A percentile compares a stretch with the other conserved stretches of the same genome.
Evolutionary conservation across 805 yeast species (phyloP).

Genomic region (Pichia paraexigua): DNA sequence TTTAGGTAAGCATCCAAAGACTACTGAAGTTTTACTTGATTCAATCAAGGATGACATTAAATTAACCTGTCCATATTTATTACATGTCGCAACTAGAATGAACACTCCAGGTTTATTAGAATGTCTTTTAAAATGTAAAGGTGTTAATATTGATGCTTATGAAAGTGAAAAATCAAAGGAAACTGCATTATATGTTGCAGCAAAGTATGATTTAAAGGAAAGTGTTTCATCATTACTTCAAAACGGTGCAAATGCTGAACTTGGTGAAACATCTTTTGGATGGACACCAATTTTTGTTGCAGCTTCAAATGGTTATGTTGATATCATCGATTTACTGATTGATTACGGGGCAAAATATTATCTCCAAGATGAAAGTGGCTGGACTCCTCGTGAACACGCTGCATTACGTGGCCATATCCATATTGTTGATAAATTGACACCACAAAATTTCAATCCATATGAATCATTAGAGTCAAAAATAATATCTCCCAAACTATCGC

Average conservation of each 20-base stretch:
- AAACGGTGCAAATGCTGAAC: slow-evolving; percentile 63
- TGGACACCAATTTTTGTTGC: slow-evolving; percentile 94
- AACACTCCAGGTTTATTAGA: slow-evolving; percentile 50
- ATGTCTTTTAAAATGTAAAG: slow-evolving; percentile 44
- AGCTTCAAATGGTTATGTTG: slow-evolving; percentile 71
- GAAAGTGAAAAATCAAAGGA: slow-evolving; percentile 56
- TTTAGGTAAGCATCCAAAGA: slow-evolving; percentile 72
- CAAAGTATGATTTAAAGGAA: slow-evolving; percentile 50
- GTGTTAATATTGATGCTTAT: slow-evolving; percentile 52
- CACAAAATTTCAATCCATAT: slow-evolving; percentile 34
- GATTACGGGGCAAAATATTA: slow-evolving; percentile 46
- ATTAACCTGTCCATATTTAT: slow-evolving; percentile 46
- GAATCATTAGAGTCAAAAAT: slow-evolving; percentile 14
- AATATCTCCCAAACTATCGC: slow-evolving; percentile 22
- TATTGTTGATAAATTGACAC: slow-evolving; percentile 56
- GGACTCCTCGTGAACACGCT: slow-evolving; percentile 98
- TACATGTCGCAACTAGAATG: slow-evolving; percentile 62
- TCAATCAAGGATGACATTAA: slow-evolving; percentile 32
- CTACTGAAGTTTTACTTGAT: slow-evolving; percentile 51
- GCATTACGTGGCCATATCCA: slow-evolving; percentile 78
- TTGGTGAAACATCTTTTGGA: slow-evolving; percentile 71
- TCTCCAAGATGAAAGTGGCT: slow-evolving; percentile 73
- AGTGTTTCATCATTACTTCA: slow-evolving; percentile 49
- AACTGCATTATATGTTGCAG: slow-evolving; percentile 76
- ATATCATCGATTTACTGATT: slow-evolving; percentile 49